These are phyloP conservation scores for Lolium multiflorum DNA, from an alignment of 176 grass and related monocot species.

Conservation along the genomic window DNA sequence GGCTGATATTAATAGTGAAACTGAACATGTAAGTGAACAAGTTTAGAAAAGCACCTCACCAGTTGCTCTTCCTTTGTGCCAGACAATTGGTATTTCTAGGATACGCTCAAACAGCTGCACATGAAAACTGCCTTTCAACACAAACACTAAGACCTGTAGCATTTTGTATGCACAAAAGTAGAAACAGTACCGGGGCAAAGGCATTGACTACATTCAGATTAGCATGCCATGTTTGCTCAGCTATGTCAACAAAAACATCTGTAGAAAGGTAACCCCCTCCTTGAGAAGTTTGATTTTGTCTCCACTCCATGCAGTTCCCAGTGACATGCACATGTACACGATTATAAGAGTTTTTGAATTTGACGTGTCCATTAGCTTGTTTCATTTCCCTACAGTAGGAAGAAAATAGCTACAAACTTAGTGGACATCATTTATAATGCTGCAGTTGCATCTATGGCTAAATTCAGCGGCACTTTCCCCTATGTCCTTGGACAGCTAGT, in stretches of 20 bases:
- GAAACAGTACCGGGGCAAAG: conserved; percentile 84
- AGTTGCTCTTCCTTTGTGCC: conserved; percentile 92
- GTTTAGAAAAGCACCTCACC: conserved; percentile 92
- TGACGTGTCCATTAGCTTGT: conserved; percentile 69
- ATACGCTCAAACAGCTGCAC: conserved; percentile 91
- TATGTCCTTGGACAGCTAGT: conserved; percentile 1
- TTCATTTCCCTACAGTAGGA: conserved; percentile 84
- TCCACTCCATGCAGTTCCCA: conserved; percentile 97
- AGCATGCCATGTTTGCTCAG: conserved; percentile 96
- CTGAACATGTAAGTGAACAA: conserved; percentile 41
- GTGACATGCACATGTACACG: conserved; percentile 74
- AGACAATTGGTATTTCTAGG: conserved; percentile 84
- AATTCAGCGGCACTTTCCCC: neutral
- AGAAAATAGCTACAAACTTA: conserved; percentile 32
- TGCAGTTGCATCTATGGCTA: neutral
- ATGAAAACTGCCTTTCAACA: conserved; percentile 48
- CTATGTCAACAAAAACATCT: conserved; percentile 95
- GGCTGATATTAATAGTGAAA: conserved; percentile 27
- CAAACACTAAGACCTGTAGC: conserved; percentile 32
- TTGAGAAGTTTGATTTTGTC: conserved; percentile 82
- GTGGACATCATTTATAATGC: conserved; percentile 19
- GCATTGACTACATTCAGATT: conserved; percentile 80
- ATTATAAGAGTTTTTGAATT: conserved; percentile 82
- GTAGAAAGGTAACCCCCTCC: conserved; percentile 88
- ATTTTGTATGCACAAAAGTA: conserved; percentile 29